Conservation (phyloP, 1,139 yeast species). For the Yamadazyma atlantica region DNA sequence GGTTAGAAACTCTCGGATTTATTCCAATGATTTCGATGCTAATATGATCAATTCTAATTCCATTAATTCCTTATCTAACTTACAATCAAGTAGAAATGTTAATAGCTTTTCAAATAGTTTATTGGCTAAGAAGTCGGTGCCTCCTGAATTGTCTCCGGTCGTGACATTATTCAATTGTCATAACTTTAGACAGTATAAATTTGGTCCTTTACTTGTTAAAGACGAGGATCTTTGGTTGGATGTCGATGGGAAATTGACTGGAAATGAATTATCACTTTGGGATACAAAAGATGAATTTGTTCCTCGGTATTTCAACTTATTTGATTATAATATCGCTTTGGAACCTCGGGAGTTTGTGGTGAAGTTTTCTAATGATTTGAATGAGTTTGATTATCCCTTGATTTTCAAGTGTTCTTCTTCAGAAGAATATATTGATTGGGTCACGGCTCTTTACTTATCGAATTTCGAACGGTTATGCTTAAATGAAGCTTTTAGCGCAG, state of each 20-base stretch:
- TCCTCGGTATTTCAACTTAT: constrained; percentile 50
- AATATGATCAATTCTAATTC: constrained; percentile 16
- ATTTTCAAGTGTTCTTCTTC: constrained; percentile 31
- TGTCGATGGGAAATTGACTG: constrained; percentile 49
- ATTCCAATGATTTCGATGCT: constrained; percentile 20
- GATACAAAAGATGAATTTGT: constrained; percentile 29
- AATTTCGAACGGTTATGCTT: constrained; percentile 51
- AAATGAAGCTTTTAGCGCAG: constrained; percentile 59
- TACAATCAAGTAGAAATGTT: constrained; percentile 10
- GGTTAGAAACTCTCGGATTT: constrained; percentile 38
- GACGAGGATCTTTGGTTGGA: constrained; percentile 31
- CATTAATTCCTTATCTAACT: constrained; percentile 13
- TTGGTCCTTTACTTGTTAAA: constrained; percentile 31
- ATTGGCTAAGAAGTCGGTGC: constrained; percentile 26
- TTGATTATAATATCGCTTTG: constrained; percentile 29
- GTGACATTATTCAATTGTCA: constrained; percentile 45
- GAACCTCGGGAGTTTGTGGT: constrained; percentile 24
- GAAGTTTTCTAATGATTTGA: constrained; percentile 38
- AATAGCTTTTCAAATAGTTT: constrained; percentile 21
- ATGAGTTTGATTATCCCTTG: constrained; percentile 32
- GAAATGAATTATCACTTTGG: constrained; percentile 54
- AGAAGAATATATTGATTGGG: constrained; percentile 41
- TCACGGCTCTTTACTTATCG: constrained; percentile 45
- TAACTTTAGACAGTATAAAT: constrained; percentile 37
- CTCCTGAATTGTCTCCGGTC: constrained; percentile 42